Base-by-base conservation (phyloP, 2,329 filamentous ascomycete species). In the Aureobasidium sp. region DNA sequence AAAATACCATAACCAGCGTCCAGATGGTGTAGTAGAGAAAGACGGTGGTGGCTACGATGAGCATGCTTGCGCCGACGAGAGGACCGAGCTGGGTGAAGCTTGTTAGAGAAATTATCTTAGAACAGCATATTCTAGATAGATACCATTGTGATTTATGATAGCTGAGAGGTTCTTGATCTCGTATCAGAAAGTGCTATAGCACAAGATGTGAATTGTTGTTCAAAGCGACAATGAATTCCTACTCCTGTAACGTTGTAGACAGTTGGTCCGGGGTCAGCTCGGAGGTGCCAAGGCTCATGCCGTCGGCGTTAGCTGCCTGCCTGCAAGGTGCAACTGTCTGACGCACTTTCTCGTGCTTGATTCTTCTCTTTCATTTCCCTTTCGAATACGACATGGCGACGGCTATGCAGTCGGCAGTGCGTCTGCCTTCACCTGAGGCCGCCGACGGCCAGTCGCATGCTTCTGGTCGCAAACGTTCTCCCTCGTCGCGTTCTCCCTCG, bases 11-110 rank as follows among this genome's bases (percentile, higher is more conserved):
- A 68, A 97, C 83, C 67, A 99, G 83, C 32, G 94, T 96, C 94
- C 94, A 99, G 77, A 96, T 85, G 66, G 91, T 94, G 81, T 99
- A 99, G 84, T 99, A 99, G 71, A 88, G 80, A 75, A 90, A 90
- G 74, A 90, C 84, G 70, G 82, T 81, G 67, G 87, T 86, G 70
- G 87, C 87, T 80, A 83, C 81, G 76, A 89, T 80, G 75, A 90
- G 86, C 87, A 90, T 90, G 76, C 82, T 84, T 77, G 88, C 82
- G 77, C 87, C 87, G 68, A 88, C 82, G 68, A 89, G 84, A 85
- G 90, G 92, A 84, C 96, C 94, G 79, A 97, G 89, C 94, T 99
- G 75, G 50, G 64, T 37, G 17, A 39, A 17, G 13, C 17, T 56
- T 50, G 44, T 48, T 34, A 50, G 13, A 4, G 3, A 20, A 36